A percentile compares a stretch with the other conserved stretches of the same genome.
These are phyloP conservation scores for Malassezia globosa DNA, from an alignment of 1,284 basidiomycete species.

Conservation along the genomic window DNA sequence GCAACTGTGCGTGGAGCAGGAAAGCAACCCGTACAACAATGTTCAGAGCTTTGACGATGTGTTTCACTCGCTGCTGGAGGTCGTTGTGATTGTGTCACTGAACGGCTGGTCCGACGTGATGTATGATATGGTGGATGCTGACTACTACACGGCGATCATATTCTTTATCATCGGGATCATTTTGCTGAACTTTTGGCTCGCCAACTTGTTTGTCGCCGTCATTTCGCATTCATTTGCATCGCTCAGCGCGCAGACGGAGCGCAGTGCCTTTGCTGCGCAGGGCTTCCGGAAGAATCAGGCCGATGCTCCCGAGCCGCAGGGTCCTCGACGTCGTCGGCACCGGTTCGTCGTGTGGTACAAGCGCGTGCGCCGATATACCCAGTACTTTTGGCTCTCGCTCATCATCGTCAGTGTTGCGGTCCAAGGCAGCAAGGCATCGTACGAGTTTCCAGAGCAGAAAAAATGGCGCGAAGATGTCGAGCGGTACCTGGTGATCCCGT, in stretches of 20 bases:
- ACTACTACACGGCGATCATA: constrained; percentile 73
- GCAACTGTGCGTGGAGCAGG: constrained; percentile 41
- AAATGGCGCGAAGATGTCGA: constrained; percentile 54
- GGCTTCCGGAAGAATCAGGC: neutral
- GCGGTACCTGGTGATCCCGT: constrained; percentile 67
- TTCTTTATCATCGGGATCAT: constrained; percentile 68
- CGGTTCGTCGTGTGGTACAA: constrained; percentile 25
- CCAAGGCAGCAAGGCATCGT: constrained; percentile 63
- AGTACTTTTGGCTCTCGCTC: constrained; percentile 54
- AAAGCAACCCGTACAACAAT: constrained; percentile 58
- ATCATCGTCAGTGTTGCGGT: constrained; percentile 55
- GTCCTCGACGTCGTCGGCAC: neutral
- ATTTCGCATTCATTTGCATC: constrained; percentile 89
- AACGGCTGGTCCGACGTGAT: constrained; percentile 56
- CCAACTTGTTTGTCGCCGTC: constrained; percentile 89
- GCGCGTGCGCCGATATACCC: constrained; percentile 35
- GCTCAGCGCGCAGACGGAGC: constrained; percentile 74
- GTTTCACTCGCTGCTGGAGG: constrained; percentile 68
- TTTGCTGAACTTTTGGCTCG: constrained; percentile 51
- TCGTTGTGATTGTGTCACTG: constrained; percentile 66
- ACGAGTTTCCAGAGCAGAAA: constrained; percentile 19
- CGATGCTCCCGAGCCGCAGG: neutral
- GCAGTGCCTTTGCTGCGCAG: constrained; percentile 70
- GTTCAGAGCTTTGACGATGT: constrained; percentile 84
- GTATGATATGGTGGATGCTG: constrained; percentile 83